A percentile compares a stretch with the other conserved stretches of the same genome.
phyloP scores from a whole-genome alignment of 129 eudicot species.

The Scalesia atractyloides region DNA sequence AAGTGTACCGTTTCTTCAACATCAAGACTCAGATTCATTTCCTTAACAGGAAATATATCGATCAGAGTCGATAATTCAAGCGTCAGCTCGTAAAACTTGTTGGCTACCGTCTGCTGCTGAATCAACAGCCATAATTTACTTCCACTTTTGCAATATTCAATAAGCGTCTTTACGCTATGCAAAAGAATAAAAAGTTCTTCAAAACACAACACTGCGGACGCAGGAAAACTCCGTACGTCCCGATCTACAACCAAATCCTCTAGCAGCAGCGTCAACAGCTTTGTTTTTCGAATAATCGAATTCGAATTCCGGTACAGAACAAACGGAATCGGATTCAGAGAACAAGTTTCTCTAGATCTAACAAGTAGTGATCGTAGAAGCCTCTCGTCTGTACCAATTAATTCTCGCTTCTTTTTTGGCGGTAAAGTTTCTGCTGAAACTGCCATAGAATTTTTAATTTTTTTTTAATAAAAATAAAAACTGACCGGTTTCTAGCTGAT shows the following conservation, averaged over 20 bases:
- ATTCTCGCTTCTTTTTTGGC: constrained; percentile 57
- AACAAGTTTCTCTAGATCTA: constrained; percentile 55
- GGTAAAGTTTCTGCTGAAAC: constrained; percentile 57
- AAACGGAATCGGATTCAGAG: constrained; percentile 46
- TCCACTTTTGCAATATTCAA: constrained; percentile 62
- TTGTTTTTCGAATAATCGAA: constrained; percentile 65
- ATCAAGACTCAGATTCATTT: constrained; percentile 57
- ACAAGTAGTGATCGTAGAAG: constrained; percentile 54
- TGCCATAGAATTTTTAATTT: constrained; percentile 46
- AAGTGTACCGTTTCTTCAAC: constrained; percentile 54
- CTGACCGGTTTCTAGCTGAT: constrained; percentile 24
- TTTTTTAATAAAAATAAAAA: not conserved
- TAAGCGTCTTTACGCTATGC: constrained; percentile 55
- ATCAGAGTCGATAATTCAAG: constrained; percentile 73
- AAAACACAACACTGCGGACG: constrained; percentile 71
- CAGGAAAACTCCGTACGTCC: constrained; percentile 36
- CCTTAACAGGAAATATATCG: constrained; percentile 67
- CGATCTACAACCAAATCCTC: constrained; percentile 58
- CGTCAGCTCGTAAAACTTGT: constrained; percentile 55
- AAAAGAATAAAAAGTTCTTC: constrained; percentile 77
- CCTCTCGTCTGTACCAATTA: constrained; percentile 41
- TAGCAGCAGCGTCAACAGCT: constrained; percentile 50
- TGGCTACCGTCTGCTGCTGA: constrained; percentile 54
- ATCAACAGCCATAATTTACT: constrained; percentile 79
- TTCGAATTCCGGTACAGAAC: constrained; percentile 56